These are phyloP conservation scores for Macrocybe gigantea DNA, from an alignment of 768 basidiomycete genomes.

Conservation along the genomic window DNA sequence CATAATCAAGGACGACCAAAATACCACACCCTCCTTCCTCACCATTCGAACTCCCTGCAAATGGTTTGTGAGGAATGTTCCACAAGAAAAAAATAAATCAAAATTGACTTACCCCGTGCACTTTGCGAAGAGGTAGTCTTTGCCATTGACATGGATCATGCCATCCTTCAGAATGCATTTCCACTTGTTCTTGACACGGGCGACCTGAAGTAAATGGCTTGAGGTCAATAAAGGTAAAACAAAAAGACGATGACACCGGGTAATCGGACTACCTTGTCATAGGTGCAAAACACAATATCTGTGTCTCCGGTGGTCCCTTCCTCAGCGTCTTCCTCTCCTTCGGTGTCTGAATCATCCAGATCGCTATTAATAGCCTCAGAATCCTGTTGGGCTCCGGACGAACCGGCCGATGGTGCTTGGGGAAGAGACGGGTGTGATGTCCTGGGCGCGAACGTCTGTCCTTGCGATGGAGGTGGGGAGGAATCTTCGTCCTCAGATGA, in stretches of 20 bases:
- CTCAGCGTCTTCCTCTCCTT: constrained; percentile 78
- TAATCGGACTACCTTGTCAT: constrained; percentile 75
- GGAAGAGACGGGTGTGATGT: constrained; percentile 72
- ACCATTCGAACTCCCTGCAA: constrained; percentile 39
- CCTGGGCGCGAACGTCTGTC: constrained; percentile 60
- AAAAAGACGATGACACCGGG: background rate
- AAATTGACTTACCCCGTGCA: constrained; percentile 79
- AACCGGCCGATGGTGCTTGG: constrained; percentile 40
- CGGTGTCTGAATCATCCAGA: constrained; percentile 90
- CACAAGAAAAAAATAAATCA: background rate
- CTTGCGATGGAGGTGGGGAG: constrained; percentile 57
- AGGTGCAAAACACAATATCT: constrained; percentile 97
- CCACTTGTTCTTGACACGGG: constrained; percentile 99
- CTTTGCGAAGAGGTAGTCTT: constrained; percentile 95
- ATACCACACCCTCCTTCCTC: background rate
- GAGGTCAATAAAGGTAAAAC: constrained; percentile 1
- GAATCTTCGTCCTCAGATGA: constrained; percentile 59
- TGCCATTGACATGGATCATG: constrained; percentile 94
- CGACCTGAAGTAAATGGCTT: constrained; percentile 55
- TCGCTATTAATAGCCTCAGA: constrained; percentile 94
- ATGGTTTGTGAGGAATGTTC: background rate
- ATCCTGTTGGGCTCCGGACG: constrained; percentile 36
- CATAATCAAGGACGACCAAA: no score
- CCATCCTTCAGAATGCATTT: constrained; percentile 97
- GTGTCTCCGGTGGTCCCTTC: constrained; percentile 69